Percentiles rank a stretch among this genome's conserved stretches.
Evolutionary conservation across 805 yeast species (phyloP).

Genomic region (Myxozyma lipomycoides): DNA sequence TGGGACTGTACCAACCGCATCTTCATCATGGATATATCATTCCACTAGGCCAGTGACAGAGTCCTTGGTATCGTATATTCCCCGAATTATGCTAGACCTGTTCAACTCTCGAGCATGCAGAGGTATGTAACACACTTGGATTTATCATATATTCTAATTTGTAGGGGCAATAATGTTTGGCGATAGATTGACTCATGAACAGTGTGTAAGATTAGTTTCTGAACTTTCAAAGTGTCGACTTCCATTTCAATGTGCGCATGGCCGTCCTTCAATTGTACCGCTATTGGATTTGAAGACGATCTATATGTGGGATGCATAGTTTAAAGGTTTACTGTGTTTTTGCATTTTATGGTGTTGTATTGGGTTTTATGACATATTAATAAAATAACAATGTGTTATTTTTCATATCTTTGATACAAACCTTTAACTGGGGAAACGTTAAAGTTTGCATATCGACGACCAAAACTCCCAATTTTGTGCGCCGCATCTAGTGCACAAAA

Average conservation of each 20-base stretch:
- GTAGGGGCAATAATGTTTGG: conserved; percentile 67
- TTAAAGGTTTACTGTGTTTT: not conserved
- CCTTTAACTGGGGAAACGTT: too few relatives aligned
- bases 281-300: conserved; percentile 4
- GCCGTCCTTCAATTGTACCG: conserved; percentile 70
- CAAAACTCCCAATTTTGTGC: not conserved
- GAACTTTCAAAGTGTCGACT: conserved; percentile 47
- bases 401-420: too few relatives aligned
- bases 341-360: too few relatives aligned
- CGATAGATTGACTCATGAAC: conserved; percentile 41
- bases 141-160: not conserved
- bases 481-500: not conserved
- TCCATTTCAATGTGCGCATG: conserved; percentile 85
- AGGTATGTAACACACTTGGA: conserved; percentile 9
- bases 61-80: conserved; percentile 16
- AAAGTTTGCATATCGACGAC: not conserved
- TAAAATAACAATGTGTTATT: not conserved
- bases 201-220: conserved; percentile 47
- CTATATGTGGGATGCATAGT: not conserved
- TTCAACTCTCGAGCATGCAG: conserved; percentile 42
- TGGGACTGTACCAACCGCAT: not conserved
- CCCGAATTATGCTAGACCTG: conserved; percentile 43
- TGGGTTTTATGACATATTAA: too few relatives aligned
- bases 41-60: not conserved
- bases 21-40: not conserved